These are phyloP conservation scores for Plasmodium malariae DNA, from an alignment of 169 alveolate genomes.

Conservation along the genomic window DNA sequence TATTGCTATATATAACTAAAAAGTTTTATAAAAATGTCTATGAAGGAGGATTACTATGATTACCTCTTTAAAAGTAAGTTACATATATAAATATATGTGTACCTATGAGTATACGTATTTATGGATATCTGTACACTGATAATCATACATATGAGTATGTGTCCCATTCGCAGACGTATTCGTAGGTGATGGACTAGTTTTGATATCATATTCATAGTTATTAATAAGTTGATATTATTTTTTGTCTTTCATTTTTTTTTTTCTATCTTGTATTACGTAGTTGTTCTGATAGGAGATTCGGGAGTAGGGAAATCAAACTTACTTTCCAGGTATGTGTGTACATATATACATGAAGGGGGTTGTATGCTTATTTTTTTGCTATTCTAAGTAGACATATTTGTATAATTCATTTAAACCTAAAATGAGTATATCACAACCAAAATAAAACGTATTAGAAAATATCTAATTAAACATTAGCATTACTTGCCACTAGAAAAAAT, in stretches of 20 bases:
- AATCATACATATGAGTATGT: not conserved
- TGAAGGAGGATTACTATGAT: conserved; percentile 86
- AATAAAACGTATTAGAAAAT: too few relatives aligned
- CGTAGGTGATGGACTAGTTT: too few relatives aligned
- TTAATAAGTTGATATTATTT: too few relatives aligned
- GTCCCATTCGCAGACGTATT: too few relatives aligned
- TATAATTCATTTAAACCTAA: too few relatives aligned
- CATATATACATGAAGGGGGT: not conserved
- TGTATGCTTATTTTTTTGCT: too few relatives aligned
- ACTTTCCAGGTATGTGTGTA: conserved; percentile 86
- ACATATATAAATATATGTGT: not conserved
- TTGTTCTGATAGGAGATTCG: conserved; percentile 95
- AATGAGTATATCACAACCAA: too few relatives aligned
- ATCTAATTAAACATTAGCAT: too few relatives aligned
- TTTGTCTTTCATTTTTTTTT: conserved; percentile 11
- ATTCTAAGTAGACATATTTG: too few relatives aligned
- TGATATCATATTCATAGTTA: too few relatives aligned
- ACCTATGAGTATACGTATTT: conserved; percentile 4
- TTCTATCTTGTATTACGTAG: conserved; percentile 13
- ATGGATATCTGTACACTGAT: not conserved
- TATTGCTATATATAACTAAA: conserved; percentile 13
- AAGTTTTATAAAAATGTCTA: conserved; percentile 67
- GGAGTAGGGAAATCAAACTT: conserved; percentile 97
- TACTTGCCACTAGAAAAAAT: too few relatives aligned
- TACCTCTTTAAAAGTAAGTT: conserved; percentile 84